Evolutionary conservation across 139 green algal species (phyloP), one percentile per base, ranked within the genome.

Genomic region (Micractinium sp.): DNA sequence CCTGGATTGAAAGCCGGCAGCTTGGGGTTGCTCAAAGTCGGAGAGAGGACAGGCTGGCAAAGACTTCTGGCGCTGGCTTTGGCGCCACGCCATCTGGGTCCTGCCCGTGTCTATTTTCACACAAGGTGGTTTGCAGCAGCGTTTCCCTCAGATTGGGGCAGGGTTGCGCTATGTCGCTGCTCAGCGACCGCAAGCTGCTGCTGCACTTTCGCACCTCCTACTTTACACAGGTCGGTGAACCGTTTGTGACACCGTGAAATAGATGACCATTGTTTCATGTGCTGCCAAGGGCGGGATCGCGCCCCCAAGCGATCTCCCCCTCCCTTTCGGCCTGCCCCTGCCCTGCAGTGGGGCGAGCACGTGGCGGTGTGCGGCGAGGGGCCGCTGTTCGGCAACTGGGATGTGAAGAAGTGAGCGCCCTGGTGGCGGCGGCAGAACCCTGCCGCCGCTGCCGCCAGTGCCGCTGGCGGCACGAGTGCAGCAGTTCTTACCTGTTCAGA

Each of bases 291-390:
- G 47, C 47, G 5, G 47, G 47, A 56, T 56, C 47, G 47, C 47
- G 9, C 47, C 47, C 9, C 47, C 47, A 56, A 9, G 7, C 20
- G 33, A 60, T 75, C 41, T 1, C 0, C 36, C 61, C 39, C 23
- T 33, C 41, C 5, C 53, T 39, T 19, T 38, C 31, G 47, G 41
- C 1, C 29, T 20, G 16, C 38, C 60, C 36, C 18, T 75, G 85
- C 60, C 36, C 18, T 75, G 85, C 75, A 89, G 81, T 93, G 90
- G 90, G 90, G 90, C n/a, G 56, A 93, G 82, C 81, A 88, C 19
- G 47, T 93, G 23, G 90, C 90, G 9, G 71, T 93, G 39, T 91
- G 77, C 19, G 90, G 90, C n/a, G 53, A 85, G 33, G 90, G 87
- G 2, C 66, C 71, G 7, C 41, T 87, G 61, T 88, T 93, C 61